A percentile compares a stretch with the other conserved stretches of the same genome.
Conservation (phyloP, 75 land plant genomes). For the Selaginella moellendorffii region DNA sequence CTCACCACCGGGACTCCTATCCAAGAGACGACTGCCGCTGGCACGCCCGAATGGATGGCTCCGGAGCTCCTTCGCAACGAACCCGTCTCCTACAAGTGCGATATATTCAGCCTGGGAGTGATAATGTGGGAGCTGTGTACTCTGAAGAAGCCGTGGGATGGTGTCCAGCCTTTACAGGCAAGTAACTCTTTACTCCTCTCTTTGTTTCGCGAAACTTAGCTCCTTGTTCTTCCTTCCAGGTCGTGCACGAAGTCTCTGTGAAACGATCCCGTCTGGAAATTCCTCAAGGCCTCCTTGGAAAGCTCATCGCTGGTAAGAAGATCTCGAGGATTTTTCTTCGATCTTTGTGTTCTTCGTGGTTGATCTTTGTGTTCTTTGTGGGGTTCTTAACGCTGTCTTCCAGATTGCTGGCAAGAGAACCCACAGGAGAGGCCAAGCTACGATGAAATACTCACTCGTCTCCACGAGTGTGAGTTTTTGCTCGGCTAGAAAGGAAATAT, state of each 20-base stretch:
- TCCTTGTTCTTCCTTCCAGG: slow-evolving; percentile 26
- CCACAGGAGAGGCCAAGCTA: slow-evolving; percentile 54
- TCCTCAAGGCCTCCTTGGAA: slow-evolving; percentile 83
- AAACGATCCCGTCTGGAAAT: slow-evolving; percentile 59
- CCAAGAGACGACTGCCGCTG: slow-evolving; percentile 64
- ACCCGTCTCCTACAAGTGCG: slow-evolving; percentile 91
- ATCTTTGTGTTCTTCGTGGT: background rate
- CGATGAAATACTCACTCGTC: slow-evolving; percentile 66
- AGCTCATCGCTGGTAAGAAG: slow-evolving; percentile 60
- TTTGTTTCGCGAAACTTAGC: background rate
- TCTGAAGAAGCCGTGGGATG: slow-evolving; percentile 84
- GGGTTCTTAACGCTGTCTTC: slow-evolving; percentile 13
- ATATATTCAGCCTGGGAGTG: slow-evolving; percentile 85
- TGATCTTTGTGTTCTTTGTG: background rate
- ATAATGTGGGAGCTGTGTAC: slow-evolving; percentile 96
- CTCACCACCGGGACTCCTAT: slow-evolving; percentile 40
- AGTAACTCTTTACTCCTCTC: slow-evolving; percentile 2
- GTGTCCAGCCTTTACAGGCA: slow-evolving; percentile 67
- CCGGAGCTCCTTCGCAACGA: slow-evolving; percentile 93
- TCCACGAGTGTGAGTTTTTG: slow-evolving; percentile 64
- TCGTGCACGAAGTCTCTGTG: slow-evolving; percentile 73
- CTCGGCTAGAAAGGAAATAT: background rate
- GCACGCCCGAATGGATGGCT: slow-evolving; percentile 99
- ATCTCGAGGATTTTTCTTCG: slow-evolving; percentile 3
- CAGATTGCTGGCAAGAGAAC: slow-evolving; percentile 90